Evolutionary conservation across 352 stramenopile species (phyloP), one percentile per base, ranked within the genome.

Genomic region (Thalassiosira hispida): DNA sequence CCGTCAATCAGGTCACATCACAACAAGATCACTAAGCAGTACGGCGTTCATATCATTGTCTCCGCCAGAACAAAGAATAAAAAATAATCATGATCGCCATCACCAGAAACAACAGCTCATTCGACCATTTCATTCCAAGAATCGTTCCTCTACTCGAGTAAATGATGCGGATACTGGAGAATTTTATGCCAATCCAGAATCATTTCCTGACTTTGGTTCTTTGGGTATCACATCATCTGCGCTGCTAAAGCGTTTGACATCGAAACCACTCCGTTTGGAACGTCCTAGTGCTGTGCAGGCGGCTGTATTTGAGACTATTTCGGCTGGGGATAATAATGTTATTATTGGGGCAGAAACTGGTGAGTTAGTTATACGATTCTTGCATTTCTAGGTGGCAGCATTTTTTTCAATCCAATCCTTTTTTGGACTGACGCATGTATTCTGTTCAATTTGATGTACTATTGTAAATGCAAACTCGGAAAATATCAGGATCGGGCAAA

Each of bases 261-360:
- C 72, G 35, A 53, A 59, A 49, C 49, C 64, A 27, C 56, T 90
- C 9, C 65, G 51, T 47, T 70, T 90, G 38, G 33, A 52, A 23
- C 67, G 75, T 60, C 88, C 88, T 20, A 90, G 76, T 49, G 79
- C 81, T 52, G 83, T 92, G 20, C 88, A 93, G 76, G 79, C 84
- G 9, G 65, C 77, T 29, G 42, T 83, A 12, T 92, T 84, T 81
- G 18, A 68, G 16, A 61, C 75, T 22, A 86, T 92, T 59, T 69
- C 42, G 44, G 40, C 23, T 29, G 62, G 49, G 4, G 49, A 71
- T 1, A 62, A 70, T 35, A 79, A 96, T 79, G 78, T 95, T n/a
- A 93, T 93, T 51, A 83, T 96, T 63, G 90, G 91, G 55, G 96
- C 96, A 56, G 96, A 98, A 90, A 99, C 97, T 0, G 97, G 60